These are phyloP conservation scores for Aspergillus ustus DNA, from an alignment of 2,329 filamentous ascomycete species.

Conservation along the genomic window DNA sequence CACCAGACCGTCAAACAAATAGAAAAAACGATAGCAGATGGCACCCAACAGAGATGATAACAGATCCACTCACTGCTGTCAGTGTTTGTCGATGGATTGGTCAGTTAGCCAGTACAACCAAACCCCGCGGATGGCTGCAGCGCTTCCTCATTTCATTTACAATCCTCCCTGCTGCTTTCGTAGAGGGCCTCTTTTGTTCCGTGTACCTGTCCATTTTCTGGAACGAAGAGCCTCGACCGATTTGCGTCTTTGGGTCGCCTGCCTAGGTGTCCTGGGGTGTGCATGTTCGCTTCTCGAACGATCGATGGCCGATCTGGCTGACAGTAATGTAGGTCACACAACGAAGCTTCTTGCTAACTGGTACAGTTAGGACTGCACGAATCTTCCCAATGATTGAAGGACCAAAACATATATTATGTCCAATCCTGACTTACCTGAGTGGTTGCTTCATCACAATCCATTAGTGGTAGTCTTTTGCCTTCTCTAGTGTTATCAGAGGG, in stretches of 20 bases:
- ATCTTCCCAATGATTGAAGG: background rate
- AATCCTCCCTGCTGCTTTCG: constrained; percentile 15
- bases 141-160: constrained; percentile 17
- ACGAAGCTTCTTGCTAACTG: background rate
- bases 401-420: background rate
- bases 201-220: constrained; percentile 13
- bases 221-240: constrained; percentile 1
- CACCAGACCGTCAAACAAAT: constrained; percentile 1
- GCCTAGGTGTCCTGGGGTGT: background rate
- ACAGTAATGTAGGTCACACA: constrained; percentile 5
- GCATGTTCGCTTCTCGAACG: constrained; percentile 9
- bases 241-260: background rate
- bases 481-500: background rate
- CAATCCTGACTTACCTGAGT: constrained; percentile 1
- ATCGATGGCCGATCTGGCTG: background rate
- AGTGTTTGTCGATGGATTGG: constrained; percentile 31
- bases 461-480: background rate
- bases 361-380: background rate
- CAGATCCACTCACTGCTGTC: constrained; percentile 17
- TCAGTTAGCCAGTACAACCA: constrained; percentile 31
- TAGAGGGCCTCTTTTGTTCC: constrained; percentile 10
- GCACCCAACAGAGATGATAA: constrained; percentile 11
- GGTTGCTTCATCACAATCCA: background rate
- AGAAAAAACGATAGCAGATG: constrained; percentile 10
- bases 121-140: constrained; percentile 31